phyloP scores from a whole-genome alignment of 1,284 basidiomycete species.

The Microbotryum silenes-acaulis region DNA sequence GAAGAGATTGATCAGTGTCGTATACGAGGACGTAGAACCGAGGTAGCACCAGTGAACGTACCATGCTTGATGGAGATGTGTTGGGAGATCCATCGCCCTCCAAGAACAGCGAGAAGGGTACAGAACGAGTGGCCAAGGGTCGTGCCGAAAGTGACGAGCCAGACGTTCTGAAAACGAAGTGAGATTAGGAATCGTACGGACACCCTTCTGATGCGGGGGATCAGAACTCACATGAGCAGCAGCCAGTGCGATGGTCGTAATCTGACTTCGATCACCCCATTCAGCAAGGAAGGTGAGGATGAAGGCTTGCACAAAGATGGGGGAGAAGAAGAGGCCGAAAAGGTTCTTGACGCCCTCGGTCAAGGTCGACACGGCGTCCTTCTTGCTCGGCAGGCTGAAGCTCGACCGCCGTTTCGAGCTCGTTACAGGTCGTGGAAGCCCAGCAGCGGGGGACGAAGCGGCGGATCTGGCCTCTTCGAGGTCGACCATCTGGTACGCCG shows the following conservation, averaged over 20 bases:
- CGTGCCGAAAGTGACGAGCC: conserved; percentile 80
- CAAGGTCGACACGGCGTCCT: conserved; percentile 25
- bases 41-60: conserved; percentile 46
- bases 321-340: conserved; percentile 72
- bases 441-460: not conserved
- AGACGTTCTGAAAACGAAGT: conserved; percentile 51
- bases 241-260: conserved; percentile 91
- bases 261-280: conserved; percentile 97
- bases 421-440: conserved; percentile 12
- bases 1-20: not conserved
- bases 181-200: too few species aligned
- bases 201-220: not conserved
- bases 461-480: conserved; percentile 30
- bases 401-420: conserved; percentile 6
- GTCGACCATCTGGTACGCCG: conserved; percentile 8
- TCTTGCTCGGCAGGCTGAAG: conserved; percentile 8
- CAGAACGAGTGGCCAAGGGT: conserved; percentile 81
- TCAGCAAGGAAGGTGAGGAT: conserved; percentile 93
- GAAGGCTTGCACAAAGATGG: conserved; percentile 93
- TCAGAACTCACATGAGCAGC: conserved; percentile 74
- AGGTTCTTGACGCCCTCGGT: conserved; percentile 71
- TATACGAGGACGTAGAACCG: not conserved
- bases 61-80: conserved; percentile 92
- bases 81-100: conserved; percentile 81
- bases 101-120: conserved; percentile 80